A percentile compares a stretch with the other conserved stretches of the same genome.
Evolutionary conservation across 2,329 filamentous ascomycete species (phyloP).

Genomic region (Dactylella cylindrospora): DNA sequence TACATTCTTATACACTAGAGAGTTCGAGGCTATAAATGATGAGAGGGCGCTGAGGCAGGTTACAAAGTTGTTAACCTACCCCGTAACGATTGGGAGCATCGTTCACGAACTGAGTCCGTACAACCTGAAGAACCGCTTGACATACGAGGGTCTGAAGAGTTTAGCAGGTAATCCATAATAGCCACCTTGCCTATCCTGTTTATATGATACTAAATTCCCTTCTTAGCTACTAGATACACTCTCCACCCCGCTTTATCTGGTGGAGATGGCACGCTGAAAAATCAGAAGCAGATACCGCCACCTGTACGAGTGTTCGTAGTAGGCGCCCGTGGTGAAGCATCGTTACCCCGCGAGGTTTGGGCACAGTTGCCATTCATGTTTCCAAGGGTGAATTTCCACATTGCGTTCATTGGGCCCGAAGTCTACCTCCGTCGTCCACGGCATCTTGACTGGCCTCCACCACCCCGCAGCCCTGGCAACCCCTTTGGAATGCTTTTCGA

Average conservation of each 20-base stretch:
- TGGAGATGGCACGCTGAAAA: slow-evolving; percentile 51
- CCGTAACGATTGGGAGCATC: slow-evolving; percentile 84
- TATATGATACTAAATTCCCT: slow-evolving; percentile 15
- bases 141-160: slow-evolving; percentile 86
- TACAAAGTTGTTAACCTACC: slow-evolving; percentile 89
- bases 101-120: slow-evolving; percentile 95
- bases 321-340: slow-evolving; percentile 95
- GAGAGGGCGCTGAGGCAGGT: slow-evolving; percentile 90
- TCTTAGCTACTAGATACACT: slow-evolving; percentile 80
- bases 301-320: slow-evolving; percentile 90
- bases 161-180: slow-evolving; percentile 70
- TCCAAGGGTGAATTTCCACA: slow-evolving; percentile 82
- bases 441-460: slow-evolving; percentile 78
- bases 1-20: slow-evolving; percentile 87
- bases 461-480: slow-evolving; percentile 78
- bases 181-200: slow-evolving; percentile 11
- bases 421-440: slow-evolving; percentile 87
- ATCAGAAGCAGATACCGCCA: slow-evolving; percentile 75
- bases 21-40: slow-evolving; percentile 87
- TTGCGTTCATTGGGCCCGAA: slow-evolving; percentile 94
- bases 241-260: slow-evolving; percentile 84
- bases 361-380: slow-evolving; percentile 92
- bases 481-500: slow-evolving; percentile 94
- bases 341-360: slow-evolving; percentile 90
- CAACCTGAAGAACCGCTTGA: slow-evolving; percentile 73